Evolutionary conservation across 768 basidiomycete genomes (phyloP).

Genomic region (Xerocomus brunneocitrinus): DNA sequence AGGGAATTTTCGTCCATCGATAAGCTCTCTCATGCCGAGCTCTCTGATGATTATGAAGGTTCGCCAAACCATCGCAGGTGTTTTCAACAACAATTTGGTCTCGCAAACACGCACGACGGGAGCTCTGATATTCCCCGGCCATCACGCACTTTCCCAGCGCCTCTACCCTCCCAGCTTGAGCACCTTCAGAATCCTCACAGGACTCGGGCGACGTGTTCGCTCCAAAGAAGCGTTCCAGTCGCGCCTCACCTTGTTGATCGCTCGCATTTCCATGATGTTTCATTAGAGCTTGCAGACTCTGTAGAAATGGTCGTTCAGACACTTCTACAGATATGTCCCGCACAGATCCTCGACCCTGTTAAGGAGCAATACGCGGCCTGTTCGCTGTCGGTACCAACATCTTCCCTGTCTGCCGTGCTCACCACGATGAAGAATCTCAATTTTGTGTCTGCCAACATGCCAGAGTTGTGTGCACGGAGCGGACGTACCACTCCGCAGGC

Average conservation of each 20-base stretch:
- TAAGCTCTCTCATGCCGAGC: constrained; percentile 28
- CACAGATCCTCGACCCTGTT: constrained; percentile 86
- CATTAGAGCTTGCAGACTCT: constrained; percentile 85
- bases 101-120: constrained; percentile 19
- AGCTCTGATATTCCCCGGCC: constrained; percentile 46
- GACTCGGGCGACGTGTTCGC: constrained; percentile 9
- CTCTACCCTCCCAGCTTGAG: constrained; percentile 73
- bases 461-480: constrained; percentile 29
- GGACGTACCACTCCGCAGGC: constrained; percentile 13
- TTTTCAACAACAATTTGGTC: constrained; percentile 24
- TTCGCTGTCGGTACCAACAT: constrained; percentile 79
- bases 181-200: constrained; percentile 68
- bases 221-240: constrained; percentile 12
- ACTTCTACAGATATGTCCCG: constrained; percentile 83
- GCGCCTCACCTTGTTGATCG: constrained; percentile 18
- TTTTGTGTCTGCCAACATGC: constrained; percentile 86
- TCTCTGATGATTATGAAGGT: constrained; percentile 30
- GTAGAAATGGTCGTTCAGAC: constrained; percentile 90
- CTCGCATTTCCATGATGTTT: constrained; percentile 59
- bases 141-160: constrained; percentile 74
- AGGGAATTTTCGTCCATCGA: constrained; percentile 34
- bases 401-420: constrained; percentile 84
- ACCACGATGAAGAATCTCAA: constrained; percentile 92
- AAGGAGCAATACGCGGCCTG: constrained; percentile 93
- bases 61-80: constrained; percentile 21